Evolutionary conservation across 2,329 filamentous ascomycete genomes (phyloP).

Genomic region (Scorias spongiosa): DNA sequence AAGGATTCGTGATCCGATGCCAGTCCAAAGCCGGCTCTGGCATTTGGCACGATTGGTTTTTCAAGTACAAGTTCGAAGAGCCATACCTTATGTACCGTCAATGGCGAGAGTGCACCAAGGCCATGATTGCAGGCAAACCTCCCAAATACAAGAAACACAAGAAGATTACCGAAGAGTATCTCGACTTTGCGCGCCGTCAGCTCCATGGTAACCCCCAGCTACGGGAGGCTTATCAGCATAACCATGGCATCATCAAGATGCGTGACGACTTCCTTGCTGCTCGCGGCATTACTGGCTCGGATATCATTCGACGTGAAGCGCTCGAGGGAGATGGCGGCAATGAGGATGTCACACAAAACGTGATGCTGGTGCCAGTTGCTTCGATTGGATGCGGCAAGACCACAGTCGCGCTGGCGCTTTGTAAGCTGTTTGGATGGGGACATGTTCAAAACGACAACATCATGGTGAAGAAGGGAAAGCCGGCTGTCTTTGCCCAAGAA

Average conservation of each 20-base stretch:
- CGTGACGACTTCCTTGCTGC: slow-evolving; percentile 74
- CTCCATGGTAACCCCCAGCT: slow-evolving; percentile 54
- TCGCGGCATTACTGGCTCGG: slow-evolving; percentile 72
- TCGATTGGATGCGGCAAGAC: slow-evolving; percentile 97
- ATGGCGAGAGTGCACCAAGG: slow-evolving; percentile 94
- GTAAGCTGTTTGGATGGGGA: slow-evolving; percentile 76
- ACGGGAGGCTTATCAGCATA: slow-evolving; percentile 58
- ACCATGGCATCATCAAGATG: slow-evolving; percentile 88
- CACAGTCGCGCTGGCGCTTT: slow-evolving; percentile 68
- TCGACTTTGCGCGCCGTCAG: slow-evolving; percentile 62
- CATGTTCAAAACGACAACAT: slow-evolving; percentile 97
- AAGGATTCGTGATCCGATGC: slow-evolving; percentile 92
- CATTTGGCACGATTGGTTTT: slow-evolving; percentile 86
- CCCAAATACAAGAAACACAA: slow-evolving; percentile 76
- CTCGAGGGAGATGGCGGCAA: slow-evolving; percentile 36
- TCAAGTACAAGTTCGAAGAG: slow-evolving; percentile 99
- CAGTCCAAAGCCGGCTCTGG: slow-evolving; percentile 38
- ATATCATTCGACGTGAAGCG: slow-evolving; percentile 66
- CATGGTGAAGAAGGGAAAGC: slow-evolving; percentile 55
- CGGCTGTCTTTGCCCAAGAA: slow-evolving; percentile 59
- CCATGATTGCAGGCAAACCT: slow-evolving; percentile 58
- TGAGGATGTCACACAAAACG: slow-evolving; percentile 45
- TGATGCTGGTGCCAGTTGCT: slow-evolving; percentile 79
- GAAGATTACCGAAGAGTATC: slow-evolving; percentile 81
- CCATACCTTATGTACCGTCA: slow-evolving; percentile 97